phyloP scores from a whole-genome alignment of 2,329 filamentous ascomycete species.

The Fusarium papillatum region DNA sequence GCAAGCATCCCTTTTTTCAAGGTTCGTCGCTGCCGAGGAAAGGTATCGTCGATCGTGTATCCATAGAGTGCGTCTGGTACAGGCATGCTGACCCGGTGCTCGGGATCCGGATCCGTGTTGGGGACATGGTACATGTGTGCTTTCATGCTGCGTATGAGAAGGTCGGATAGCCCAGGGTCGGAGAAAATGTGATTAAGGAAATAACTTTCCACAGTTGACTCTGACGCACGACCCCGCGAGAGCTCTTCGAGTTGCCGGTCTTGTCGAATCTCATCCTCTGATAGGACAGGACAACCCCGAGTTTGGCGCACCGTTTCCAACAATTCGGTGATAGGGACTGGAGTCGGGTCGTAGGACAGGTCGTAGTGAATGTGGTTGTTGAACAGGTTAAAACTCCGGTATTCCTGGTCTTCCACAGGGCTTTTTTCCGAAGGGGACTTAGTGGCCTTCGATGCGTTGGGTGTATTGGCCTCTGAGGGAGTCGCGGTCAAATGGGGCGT shows the following conservation, averaged over 20 bases:
- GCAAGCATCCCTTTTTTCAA: not conserved
- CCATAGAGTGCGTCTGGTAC: constrained; percentile 25
- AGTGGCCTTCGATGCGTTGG: no score
- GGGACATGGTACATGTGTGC: constrained; percentile 1
- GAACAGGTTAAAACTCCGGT: no score
- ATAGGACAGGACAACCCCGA: constrained; percentile 11
- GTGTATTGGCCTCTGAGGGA: not conserved
- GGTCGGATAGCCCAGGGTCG: not conserved
- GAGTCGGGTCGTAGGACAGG: not conserved
- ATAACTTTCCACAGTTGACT: constrained; percentile 1
- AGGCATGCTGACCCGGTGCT: constrained; percentile 7
- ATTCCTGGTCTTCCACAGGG: no score
- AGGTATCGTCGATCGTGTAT: constrained; percentile 1
- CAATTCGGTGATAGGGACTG: not conserved
- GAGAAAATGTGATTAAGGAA: not conserved
- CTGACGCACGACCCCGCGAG: not conserved
- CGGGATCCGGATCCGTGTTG: not conserved
- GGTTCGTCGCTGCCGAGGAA: not conserved
- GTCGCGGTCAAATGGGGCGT: not conserved
- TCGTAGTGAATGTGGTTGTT: not conserved
- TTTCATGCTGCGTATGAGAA: not conserved
- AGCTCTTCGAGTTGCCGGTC: not conserved
- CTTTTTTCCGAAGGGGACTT: no score
- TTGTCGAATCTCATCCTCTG: not conserved
- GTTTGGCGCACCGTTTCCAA: not conserved